phyloP scores from a whole-genome alignment of 192 early-diverging fungal species.

The Podochytrium sp. region DNA sequence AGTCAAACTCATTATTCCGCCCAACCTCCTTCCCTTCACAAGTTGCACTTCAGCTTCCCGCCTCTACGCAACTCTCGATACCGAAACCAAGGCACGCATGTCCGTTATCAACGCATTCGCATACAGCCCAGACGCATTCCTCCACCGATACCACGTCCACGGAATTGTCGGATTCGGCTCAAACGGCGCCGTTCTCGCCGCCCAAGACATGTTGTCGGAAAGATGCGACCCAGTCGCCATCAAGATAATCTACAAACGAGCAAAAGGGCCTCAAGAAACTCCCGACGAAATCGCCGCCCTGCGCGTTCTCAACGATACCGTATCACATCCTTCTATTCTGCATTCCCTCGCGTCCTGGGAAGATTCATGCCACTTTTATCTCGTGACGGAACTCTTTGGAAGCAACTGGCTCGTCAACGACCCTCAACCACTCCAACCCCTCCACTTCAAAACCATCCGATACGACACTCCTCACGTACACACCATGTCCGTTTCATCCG shows the following conservation, averaged over 20 bases:
- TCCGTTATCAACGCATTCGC: neutral
- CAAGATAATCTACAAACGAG: constrained; percentile 29
- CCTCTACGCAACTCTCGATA: neutral
- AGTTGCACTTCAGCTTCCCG: too few species aligned
- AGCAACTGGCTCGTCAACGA: constrained; percentile 4
- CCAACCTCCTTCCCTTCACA: too few species aligned
- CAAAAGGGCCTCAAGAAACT: neutral
- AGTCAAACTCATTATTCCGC: too few species aligned
- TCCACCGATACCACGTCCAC: neutral
- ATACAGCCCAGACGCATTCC: neutral
- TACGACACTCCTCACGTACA: neutral
- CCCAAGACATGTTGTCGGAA: neutral
- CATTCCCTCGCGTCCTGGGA: constrained; percentile 7
- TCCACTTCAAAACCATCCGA: neutral
- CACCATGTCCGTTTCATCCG: neutral
- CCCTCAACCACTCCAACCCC: neutral
- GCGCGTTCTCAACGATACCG: neutral
- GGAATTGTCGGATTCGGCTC: constrained; percentile 18
- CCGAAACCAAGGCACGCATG: constrained; percentile 8
- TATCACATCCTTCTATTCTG: neutral
- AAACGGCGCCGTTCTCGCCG: constrained; percentile 24
- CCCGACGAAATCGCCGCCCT: neutral
- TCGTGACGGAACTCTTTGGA: constrained; percentile 16
- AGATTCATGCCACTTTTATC: neutral
- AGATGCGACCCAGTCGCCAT: neutral